Evolutionary conservation across 2,329 filamentous ascomycete species (phyloP).

Genomic region (Cordyceps javanica): DNA sequence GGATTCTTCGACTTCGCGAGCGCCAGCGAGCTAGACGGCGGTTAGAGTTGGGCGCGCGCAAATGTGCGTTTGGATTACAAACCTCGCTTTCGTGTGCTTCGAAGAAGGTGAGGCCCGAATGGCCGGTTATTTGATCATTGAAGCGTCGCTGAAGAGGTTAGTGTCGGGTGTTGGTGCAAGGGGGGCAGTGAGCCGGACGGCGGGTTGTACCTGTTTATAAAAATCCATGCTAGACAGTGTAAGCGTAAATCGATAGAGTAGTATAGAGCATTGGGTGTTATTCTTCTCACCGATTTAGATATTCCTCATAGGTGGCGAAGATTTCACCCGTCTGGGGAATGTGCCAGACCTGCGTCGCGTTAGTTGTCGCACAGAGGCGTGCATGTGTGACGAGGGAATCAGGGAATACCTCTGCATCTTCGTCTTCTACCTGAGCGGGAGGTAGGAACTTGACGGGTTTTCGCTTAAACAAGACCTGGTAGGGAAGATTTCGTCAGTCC

Average conservation of each 20-base stretch:
- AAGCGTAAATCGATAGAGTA: conserved; percentile 8
- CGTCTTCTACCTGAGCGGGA: conserved; percentile 66
- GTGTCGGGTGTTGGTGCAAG: background rate
- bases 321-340: conserved; percentile 87
- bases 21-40: conserved; percentile 59
- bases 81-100: conserved; percentile 90
- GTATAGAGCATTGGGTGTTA: background rate
- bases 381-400: conserved; percentile 9
- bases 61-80: conserved; percentile 30
- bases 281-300: conserved; percentile 65
- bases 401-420: conserved; percentile 69
- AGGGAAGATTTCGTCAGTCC: conserved; percentile 13
- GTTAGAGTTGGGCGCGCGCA: background rate
- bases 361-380: conserved; percentile 14
- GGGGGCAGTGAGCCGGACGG: conserved; percentile 19
- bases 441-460: conserved; percentile 85
- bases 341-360: conserved; percentile 69
- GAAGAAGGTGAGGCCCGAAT: conserved; percentile 86
- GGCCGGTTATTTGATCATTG: conserved; percentile 92
- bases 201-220: conserved; percentile 69
- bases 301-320: conserved; percentile 83
- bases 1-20: conserved; percentile 80
- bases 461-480: conserved; percentile 95
- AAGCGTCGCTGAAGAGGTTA: conserved; percentile 61
- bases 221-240: conserved; percentile 68